phyloP scores from a whole-genome alignment of 139 green algal species.

The Pleodorina starrii region DNA sequence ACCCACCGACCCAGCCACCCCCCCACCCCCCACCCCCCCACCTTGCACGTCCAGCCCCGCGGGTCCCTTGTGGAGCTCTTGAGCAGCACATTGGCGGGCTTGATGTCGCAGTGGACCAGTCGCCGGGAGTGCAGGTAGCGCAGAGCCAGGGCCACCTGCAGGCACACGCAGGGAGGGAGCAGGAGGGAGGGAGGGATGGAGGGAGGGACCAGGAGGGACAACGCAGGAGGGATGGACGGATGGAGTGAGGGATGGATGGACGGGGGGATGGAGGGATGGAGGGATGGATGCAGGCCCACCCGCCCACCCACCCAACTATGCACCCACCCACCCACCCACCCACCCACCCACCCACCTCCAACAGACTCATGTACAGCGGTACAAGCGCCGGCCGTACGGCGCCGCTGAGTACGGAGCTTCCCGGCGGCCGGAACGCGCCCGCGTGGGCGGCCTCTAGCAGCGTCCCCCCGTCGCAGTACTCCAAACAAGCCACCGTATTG shows the following conservation, averaged over 20 bases:
- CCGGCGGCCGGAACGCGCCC: constrained; percentile 28
- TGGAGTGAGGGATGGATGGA: no score
- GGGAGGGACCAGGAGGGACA: no score
- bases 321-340: not conserved
- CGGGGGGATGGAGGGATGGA: no score
- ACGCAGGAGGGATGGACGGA: no score
- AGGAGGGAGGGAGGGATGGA: no score
- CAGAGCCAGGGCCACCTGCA: constrained; percentile 32
- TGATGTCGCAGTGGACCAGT: constrained; percentile 42
- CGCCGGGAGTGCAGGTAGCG: constrained; percentile 43
- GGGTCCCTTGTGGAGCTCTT: constrained; percentile 28
- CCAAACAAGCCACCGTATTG: constrained; percentile 33
- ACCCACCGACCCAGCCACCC: no score
- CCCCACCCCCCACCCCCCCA: not conserved
- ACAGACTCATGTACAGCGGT: constrained; percentile 37
- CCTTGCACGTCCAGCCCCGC: constrained; percentile 45
- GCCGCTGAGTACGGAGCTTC: not conserved
- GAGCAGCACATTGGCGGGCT: constrained; percentile 35
- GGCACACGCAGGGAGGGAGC: no score
- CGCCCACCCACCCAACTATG: not conserved
- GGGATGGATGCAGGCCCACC: not conserved
- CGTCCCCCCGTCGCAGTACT: constrained; percentile 57
- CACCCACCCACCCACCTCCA: constrained; percentile 1
- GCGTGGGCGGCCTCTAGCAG: constrained; percentile 34
- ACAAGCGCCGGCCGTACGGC: constrained; percentile 40